Evolutionary conservation across 805 yeast genomes (phyloP), one percentile per base, ranked within the genome.

Genomic region (Suhomyces sp.): DNA sequence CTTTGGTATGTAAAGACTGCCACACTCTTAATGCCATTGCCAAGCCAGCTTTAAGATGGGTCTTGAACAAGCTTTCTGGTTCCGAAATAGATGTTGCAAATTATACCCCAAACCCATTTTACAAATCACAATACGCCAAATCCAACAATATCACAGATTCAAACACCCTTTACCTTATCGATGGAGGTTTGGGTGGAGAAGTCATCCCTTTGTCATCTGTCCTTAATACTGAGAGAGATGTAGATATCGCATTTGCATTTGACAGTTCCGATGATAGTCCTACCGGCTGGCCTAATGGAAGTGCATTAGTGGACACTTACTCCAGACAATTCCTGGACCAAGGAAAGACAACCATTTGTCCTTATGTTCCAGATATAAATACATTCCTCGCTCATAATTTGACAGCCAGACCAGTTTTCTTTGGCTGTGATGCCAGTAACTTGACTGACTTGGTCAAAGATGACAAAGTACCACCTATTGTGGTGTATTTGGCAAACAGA

Each of bases 401-500:
- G 43, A 81, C 86, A 11, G 66, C 80, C 7, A 72, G 63, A 41
- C 95, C 95, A 33, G 70, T 83, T 1, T 87, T 88, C 64, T 88
- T 88, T 55, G 96, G 96, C 21, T 87, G 96, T 60, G 74, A 83
- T 52, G 71, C 85, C 4, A 46, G 60, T 1, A 83, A 84, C 51
- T 62, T 81, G 53, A 78, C 88, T 6, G 63, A 58, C 11, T 65
- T 81, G 40, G 54, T 49, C 7, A 57, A 58, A 35, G 61, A 62
- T 19, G 60, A 55, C 20, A 54, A 56, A 11, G 47, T 70, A 25
- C 88, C 90, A 18, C 95, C 95, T 2, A 67, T 87, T 38, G 70
- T 88, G 25, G 77, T 88, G n/a, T 86, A 83, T 51, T 69, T 77
- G 37, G 90, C 95, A 30, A 88, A 88, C 56, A 58, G 79, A 36